Percentiles rank a stretch among this genome's conserved stretches.
Conservation (phyloP, 768 basidiomycete species). For the Pisolithus tinctorius region DNA sequence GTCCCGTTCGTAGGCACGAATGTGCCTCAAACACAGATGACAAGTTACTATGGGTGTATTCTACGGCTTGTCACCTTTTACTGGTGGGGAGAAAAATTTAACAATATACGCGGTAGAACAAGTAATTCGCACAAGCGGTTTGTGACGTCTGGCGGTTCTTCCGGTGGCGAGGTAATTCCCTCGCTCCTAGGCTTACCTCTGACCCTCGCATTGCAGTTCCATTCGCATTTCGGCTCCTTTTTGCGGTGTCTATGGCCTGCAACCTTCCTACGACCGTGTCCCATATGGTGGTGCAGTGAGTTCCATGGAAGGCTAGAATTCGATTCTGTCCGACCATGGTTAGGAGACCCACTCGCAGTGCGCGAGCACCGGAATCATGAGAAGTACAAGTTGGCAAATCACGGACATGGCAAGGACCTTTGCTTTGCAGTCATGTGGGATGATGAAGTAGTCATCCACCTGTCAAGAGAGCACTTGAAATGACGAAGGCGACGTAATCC, state of each 20-base stretch:
- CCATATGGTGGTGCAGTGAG: constrained; percentile 66
- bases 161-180: constrained; percentile 70
- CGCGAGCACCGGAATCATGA: constrained; percentile 57
- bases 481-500: constrained; percentile 44
- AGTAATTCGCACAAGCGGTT: constrained; percentile 67
- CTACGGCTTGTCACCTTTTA: neutral
- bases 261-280: constrained; percentile 61
- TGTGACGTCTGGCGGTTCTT: constrained; percentile 73
- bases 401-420: constrained; percentile 43
- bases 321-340: constrained; percentile 66
- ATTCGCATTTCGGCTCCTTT: constrained; percentile 64
- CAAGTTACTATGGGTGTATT: constrained; percentile 16
- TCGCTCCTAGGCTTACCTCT: neutral
- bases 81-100: constrained; percentile 68
- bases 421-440: constrained; percentile 65
- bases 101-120: constrained; percentile 75
- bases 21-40: constrained; percentile 74
- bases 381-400: constrained; percentile 53
- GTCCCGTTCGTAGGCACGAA: constrained; percentile 70
- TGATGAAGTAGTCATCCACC: constrained; percentile 54
- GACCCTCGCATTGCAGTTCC: constrained; percentile 38
- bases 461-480: constrained; percentile 50
- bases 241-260: constrained; percentile 64
- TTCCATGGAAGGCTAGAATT: constrained; percentile 65
- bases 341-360: constrained; percentile 51